A percentile compares a stretch with the other conserved stretches of the same genome.
phyloP scores from a whole-genome alignment of 495 filamentous ascomycete genomes.

The Penicillium tannophilum region DNA sequence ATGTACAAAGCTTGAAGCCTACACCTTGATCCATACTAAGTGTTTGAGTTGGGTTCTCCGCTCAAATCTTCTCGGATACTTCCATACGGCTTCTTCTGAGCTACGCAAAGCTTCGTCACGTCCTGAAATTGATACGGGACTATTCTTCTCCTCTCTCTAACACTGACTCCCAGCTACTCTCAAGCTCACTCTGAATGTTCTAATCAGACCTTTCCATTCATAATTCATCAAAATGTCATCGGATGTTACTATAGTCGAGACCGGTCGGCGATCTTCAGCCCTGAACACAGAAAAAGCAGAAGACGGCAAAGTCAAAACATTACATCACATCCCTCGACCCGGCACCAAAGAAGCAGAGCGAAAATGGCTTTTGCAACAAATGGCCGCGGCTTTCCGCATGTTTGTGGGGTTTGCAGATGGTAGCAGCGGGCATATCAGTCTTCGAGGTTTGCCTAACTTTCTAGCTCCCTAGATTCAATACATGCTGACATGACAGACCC shows the following conservation, averaged over 20 bases:
- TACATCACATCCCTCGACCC: not conserved
- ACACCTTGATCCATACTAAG: too few relatives aligned
- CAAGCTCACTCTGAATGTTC: too few relatives aligned
- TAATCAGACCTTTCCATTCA: too few relatives aligned
- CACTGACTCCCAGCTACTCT: too few relatives aligned
- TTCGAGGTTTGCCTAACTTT: slow-evolving; percentile 15
- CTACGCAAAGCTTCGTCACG: not conserved
- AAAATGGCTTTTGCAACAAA: slow-evolving; percentile 52
- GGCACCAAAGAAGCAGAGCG: not conserved
- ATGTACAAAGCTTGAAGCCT: too few relatives aligned
- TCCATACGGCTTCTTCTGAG: not conserved
- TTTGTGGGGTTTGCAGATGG: slow-evolving; percentile 63
- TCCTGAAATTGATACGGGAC: not conserved
- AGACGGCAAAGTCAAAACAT: not conserved
- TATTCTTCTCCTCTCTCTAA: slow-evolving; percentile 1
- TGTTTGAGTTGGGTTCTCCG: not conserved
- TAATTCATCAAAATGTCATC: too few relatives aligned
- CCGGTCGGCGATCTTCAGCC: too few relatives aligned
- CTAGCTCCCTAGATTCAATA: not conserved
- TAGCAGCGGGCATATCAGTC: slow-evolving; percentile 57
- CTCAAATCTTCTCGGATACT: too few relatives aligned
- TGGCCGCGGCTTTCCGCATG: slow-evolving; percentile 59
- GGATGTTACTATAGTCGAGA: too few relatives aligned
- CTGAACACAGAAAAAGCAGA: not conserved
- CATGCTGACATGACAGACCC: slow-evolving; percentile 7